Base-by-base conservation (phyloP, 441 rosid genomes). In the Adansonia madagascariensis region DNA sequence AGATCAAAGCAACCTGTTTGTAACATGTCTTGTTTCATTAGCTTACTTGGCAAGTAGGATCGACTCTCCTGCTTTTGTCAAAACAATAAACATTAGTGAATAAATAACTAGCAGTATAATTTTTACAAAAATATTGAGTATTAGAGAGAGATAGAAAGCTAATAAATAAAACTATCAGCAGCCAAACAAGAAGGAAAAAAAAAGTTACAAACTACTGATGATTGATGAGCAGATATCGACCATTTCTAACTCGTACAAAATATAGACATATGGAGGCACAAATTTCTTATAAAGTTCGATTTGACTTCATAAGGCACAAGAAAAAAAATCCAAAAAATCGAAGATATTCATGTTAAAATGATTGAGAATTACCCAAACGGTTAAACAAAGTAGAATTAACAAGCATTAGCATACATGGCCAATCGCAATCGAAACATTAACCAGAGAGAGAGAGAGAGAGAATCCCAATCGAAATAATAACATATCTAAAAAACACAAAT, bases 11-110 rank as follows among this genome's bases (percentile, higher is more conserved):
- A 79, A 75, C 78, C 81, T 3, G 80, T 80, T 78, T 87, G 86
- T 75, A 84, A 71, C 1, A 84, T 78, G 79, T 91, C 93, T 52
- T 86, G 90, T 77, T 78, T 86, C 9, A 80, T 44, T 70, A 83
- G 88, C 8, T 80, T 87, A 77, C 60, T 82, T 64, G 89, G 83
- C 41, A 88, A 75, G 82, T 77, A 77, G 66, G 86, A 84, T 47
- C 79, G 86, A 70, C 64, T 80, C 57, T 85, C 94, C 98, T 92
- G 91, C 59, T 49, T 27, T 27, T 15, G 14, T 49, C 49, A 43
- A 73, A 18, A 56, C 53, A 56, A 56, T 39, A 72, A 56, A 14
- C 9, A 72, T 72, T 39, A 35, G 41, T 18, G 39, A 41, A 17
- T 8, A 39, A 55, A 39, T 4, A 27, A 52, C 24, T 15, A 17